These are phyloP conservation scores for Musa itinerans DNA, from an alignment of 176 grass and related monocot genomes.

Conservation along the genomic window DNA sequence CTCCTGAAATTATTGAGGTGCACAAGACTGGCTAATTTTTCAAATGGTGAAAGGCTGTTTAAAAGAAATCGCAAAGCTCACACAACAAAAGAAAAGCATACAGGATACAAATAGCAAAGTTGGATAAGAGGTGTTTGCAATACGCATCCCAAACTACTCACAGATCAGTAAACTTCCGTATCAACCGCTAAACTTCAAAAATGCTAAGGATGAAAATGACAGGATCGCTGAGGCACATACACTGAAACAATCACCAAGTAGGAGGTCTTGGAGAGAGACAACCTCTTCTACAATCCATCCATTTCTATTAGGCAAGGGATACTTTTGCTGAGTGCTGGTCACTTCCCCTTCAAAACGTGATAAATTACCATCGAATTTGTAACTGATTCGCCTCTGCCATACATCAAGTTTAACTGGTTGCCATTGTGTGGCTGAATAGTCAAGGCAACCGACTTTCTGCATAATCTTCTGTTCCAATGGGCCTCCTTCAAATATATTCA, in stretches of 20 bases:
- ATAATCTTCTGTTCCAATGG: conserved; percentile 71
- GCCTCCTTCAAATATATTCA: conserved; percentile 66
- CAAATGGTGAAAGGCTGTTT: not conserved
- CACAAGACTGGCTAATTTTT: not conserved
- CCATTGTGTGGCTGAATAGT: conserved; percentile 64
- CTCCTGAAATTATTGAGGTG: too few relatives aligned
- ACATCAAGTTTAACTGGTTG: conserved; percentile 54
- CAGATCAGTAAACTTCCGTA: not conserved
- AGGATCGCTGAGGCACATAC: conserved; percentile 22
- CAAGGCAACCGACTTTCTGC: conserved; percentile 66
- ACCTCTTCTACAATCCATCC: conserved; percentile 89
- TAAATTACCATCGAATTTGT: conserved; percentile 51
- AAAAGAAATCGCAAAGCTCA: not conserved
- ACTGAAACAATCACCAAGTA: conserved; percentile 61
- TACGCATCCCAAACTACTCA: not conserved
- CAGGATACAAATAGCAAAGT: not conserved
- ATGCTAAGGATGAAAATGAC: not conserved
- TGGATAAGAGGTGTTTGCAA: not conserved
- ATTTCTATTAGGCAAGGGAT: conserved; percentile 50
- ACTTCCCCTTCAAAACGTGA: conserved; percentile 41
- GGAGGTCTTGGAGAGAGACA: conserved; percentile 51
- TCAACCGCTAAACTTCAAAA: not conserved
- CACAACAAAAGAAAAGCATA: not conserved
- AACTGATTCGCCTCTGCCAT: conserved; percentile 63
- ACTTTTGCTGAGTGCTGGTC: conserved; percentile 83